Conservation (phyloP, 2,329 filamentous ascomycete genomes). For the Diaporthe humulicola region DNA sequence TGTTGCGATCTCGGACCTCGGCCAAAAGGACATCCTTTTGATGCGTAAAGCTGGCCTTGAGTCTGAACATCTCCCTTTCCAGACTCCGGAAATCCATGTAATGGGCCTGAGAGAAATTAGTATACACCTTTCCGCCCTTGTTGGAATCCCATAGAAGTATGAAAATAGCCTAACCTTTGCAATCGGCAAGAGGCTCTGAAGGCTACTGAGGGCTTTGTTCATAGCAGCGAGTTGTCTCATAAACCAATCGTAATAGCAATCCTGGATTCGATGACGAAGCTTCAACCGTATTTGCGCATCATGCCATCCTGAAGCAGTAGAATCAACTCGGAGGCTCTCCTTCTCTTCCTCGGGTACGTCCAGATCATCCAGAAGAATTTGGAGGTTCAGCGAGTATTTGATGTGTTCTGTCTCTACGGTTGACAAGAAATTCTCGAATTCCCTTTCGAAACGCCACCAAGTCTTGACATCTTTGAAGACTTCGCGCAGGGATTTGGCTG, state of each 20-base stretch:
- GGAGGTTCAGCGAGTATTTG: background rate
- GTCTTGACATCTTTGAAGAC: constrained; percentile 1
- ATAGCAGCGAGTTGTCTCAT: background rate
- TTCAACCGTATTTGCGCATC: background rate
- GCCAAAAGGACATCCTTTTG: background rate
- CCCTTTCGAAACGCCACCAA: constrained; percentile 1
- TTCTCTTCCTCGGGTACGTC: background rate
- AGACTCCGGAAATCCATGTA: background rate
- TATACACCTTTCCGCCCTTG: too few relatives aligned
- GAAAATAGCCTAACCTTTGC: background rate
- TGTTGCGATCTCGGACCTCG: background rate
- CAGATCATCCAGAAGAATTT: background rate
- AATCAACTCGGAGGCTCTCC: background rate
- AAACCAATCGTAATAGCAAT: background rate
- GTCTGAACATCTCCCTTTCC: background rate
- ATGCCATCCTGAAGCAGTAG: background rate
- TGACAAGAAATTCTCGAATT: background rate
- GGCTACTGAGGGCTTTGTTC: background rate
- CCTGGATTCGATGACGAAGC: background rate
- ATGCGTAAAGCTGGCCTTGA: background rate
- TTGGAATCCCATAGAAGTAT: too few relatives aligned
- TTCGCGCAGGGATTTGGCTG: background rate
- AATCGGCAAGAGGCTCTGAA: background rate
- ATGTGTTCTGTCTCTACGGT: background rate
- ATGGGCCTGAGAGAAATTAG: background rate